Evolutionary conservation across 2,329 filamentous ascomycete species (phyloP), one percentile per base, ranked within the genome.

Genomic region (Aspergillus brasiliensis): DNA sequence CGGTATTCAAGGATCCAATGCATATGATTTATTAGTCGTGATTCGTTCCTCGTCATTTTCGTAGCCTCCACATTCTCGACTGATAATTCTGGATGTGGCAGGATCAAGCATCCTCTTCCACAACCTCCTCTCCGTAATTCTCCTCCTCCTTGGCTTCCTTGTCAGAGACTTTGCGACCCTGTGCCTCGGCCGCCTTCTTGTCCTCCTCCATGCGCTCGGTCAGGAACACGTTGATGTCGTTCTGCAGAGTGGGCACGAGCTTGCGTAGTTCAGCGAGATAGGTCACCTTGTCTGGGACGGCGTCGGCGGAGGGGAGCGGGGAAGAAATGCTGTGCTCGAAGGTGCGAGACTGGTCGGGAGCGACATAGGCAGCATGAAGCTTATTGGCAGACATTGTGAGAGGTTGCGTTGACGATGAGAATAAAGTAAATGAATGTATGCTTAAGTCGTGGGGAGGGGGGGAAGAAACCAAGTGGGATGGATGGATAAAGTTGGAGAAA

Each of bases 71-170:
- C 17, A 49, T 15, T 51, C 51, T 46, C 46, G 21, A 58, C 68
- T 69, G 52, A 54, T 2, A 27, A 8, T 8, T 42, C 2, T 8
- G 8, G 17, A 5, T 19, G 7, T 5, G 15, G 6, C 53, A 60
- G 49, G 5, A 34, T 62, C 70, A 73, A 55, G 84, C 84, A 57
- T 90, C 88, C 44, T 90, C 88, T 52, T 88, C 87, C 11, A 85
- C 80, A 23, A 88, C 85, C 74, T 96, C 92, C 75, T 96, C 92
- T 51, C 92, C 92, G 72, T 97, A 96, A 71, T 92, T 84, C 63
- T 85, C 83, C 61, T 81, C 80, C 57, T 81, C 79, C 56, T 77
- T 76, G 51, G 73, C 71, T 61, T 77, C 75, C 54, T 75, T 71
- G 21, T 74, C 73, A n/a, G 73, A 77, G 23, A 74, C 59, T 40